These are phyloP conservation scores for Aspergillus neoniger DNA, from an alignment of 2,329 filamentous ascomycete species.

Conservation along the genomic window DNA sequence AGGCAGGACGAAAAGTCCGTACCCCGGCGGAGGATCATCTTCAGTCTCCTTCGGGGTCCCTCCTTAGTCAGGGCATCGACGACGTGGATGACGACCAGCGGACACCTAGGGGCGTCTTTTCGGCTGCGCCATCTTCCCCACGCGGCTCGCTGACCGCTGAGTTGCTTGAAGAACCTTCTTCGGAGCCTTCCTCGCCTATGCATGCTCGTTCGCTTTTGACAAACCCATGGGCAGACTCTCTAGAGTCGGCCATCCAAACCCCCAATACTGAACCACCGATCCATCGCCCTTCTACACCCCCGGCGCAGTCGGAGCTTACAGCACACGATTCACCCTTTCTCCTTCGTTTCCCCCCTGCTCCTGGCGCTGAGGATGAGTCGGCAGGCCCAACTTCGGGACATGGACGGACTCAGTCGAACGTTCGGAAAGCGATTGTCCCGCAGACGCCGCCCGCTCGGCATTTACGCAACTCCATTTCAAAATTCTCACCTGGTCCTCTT, in stretches of 20 bases:
- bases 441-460: slow-evolving; percentile 43
- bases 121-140: slow-evolving; percentile 36
- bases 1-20: slow-evolving; percentile 17
- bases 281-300: slow-evolving; percentile 32
- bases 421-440: slow-evolving; percentile 31
- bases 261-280: slow-evolving; percentile 27
- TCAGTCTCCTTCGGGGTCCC: slow-evolving; percentile 36
- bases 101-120: slow-evolving; percentile 37
- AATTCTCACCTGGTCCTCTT: slow-evolving; percentile 60
- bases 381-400: slow-evolving; percentile 22
- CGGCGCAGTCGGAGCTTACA: slow-evolving; percentile 19
- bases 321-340: slow-evolving; percentile 35
- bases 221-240: slow-evolving; percentile 42
- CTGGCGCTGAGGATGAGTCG: slow-evolving; percentile 32
- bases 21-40: slow-evolving; percentile 20
- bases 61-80: slow-evolving; percentile 35
- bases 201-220: slow-evolving; percentile 39
- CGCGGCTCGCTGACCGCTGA: slow-evolving; percentile 35
- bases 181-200: slow-evolving; percentile 31
- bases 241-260: slow-evolving; percentile 18
- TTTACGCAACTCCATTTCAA: slow-evolving; percentile 51
- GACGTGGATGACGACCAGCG: slow-evolving; percentile 35
- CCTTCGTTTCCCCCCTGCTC: slow-evolving; percentile 43
- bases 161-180: slow-evolving; percentile 32
- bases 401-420: slow-evolving; percentile 22